Conservation (phyloP, 1,284 basidiomycete genomes). For the Boletellus sp. region DNA sequence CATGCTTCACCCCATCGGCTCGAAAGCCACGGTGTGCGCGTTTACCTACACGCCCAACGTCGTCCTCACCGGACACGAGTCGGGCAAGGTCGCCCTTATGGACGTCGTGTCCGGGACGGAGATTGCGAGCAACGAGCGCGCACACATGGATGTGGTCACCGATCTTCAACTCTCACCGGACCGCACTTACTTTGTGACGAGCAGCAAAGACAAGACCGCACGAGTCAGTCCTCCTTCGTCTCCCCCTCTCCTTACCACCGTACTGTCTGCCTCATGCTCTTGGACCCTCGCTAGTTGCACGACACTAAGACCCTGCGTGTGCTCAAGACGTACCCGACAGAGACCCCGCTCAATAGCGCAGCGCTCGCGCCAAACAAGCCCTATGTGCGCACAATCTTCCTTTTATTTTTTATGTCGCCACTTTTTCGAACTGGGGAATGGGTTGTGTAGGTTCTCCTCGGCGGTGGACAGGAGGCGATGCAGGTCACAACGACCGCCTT, state of each 20-base stretch:
- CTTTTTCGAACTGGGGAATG: background rate
- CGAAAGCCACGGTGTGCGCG: slow-evolving; percentile 93
- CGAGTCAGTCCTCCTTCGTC: slow-evolving; percentile 54
- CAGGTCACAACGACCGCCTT: slow-evolving; percentile 92
- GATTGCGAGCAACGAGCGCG: slow-evolving; percentile 75
- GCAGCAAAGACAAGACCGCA: slow-evolving; percentile 95
- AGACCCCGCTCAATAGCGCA: slow-evolving; percentile 95
- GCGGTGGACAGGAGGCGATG: slow-evolving; percentile 99
- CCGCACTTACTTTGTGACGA: slow-evolving; percentile 93
- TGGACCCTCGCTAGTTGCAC: slow-evolving; percentile 59
- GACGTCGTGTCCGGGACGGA: slow-evolving; percentile 89
- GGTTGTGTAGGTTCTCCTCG: slow-evolving; percentile 68
- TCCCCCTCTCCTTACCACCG: too few species aligned
- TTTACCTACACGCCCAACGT: slow-evolving; percentile 80
- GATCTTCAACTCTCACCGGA: slow-evolving; percentile 92
- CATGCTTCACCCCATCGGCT: slow-evolving; percentile 87
- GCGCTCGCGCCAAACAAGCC: slow-evolving; percentile 83
- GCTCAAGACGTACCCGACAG: slow-evolving; percentile 91
- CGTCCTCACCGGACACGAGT: slow-evolving; percentile 93
- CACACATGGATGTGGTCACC: slow-evolving; percentile 82
- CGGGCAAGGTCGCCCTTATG: slow-evolving; percentile 90
- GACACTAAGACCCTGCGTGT: slow-evolving; percentile 86
- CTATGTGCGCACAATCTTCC: slow-evolving; percentile 52
- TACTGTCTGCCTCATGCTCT: too few species aligned
- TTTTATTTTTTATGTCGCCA: background rate